These are phyloP conservation scores for Pilaira anomala DNA, from an alignment of 192 early-diverging fungal species.

Conservation along the genomic window DNA sequence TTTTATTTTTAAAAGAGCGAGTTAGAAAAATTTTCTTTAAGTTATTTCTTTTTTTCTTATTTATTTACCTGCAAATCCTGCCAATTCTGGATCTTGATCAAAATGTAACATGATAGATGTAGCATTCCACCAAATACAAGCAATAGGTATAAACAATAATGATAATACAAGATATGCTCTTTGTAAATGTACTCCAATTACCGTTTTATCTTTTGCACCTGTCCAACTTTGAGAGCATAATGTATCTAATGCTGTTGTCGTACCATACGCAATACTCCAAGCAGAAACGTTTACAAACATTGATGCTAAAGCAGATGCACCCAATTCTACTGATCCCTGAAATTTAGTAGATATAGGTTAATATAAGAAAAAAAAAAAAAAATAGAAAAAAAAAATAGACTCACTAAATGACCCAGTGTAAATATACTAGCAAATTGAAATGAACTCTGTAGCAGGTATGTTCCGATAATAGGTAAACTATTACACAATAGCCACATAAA, in stretches of 20 bases:
- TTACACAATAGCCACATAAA: conserved; percentile 36
- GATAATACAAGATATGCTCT: conserved; percentile 27
- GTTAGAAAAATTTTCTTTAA: background rate
- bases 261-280: conserved; percentile 64
- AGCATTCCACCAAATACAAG: conserved; percentile 28
- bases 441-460: conserved; percentile 33
- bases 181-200: conserved; percentile 70
- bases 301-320: conserved; percentile 66
- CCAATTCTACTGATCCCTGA: conserved; percentile 56
- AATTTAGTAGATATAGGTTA: background rate
- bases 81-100: conserved; percentile 27
- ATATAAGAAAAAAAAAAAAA: background rate
- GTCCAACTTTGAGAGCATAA: conserved; percentile 73
- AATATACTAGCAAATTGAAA: conserved; percentile 33
- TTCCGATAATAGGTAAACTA: conserved; percentile 34
- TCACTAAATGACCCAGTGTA: conserved; percentile 32
- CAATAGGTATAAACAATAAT: conserved; percentile 30
- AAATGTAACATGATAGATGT: conserved; percentile 14
- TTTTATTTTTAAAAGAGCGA: background rate
- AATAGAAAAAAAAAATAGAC: background rate
- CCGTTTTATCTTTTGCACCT: conserved; percentile 55
- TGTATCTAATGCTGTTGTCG: conserved; percentile 72
- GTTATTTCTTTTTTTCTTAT: background rate
- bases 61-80: conserved; percentile 19
- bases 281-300: conserved; percentile 71